Percentiles rank a stretch among this genome's conserved stretches.
Conservation (phyloP, 1,139 yeast genomes). For the Suhomyces bokatorum region DNA sequence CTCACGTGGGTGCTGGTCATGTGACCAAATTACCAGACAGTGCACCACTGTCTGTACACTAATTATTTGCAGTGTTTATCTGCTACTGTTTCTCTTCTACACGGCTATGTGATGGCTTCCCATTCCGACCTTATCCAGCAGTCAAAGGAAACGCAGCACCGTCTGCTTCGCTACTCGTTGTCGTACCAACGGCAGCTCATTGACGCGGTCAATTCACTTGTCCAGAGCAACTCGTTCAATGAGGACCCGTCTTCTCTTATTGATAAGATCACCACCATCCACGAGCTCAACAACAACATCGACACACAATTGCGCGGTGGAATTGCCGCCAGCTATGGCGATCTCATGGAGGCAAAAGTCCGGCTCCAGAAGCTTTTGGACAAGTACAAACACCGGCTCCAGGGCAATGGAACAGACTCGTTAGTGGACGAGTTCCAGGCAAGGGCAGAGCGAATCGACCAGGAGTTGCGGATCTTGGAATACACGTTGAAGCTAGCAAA, state of each 20-base stretch:
- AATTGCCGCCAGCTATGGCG: conserved; percentile 21
- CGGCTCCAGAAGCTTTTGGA: conserved; percentile 22
- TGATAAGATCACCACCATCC: conserved; percentile 49
- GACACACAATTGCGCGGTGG: conserved; percentile 35
- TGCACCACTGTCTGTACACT: too few species aligned
- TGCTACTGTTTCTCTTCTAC: too few species aligned
- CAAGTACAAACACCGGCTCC: conserved; percentile 17
- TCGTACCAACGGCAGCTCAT: conserved; percentile 32
- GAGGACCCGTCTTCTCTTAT: conserved; percentile 29
- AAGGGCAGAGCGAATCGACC: conserved; percentile 25
- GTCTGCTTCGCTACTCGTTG: conserved; percentile 30
- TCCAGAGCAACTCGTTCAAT: conserved; percentile 29
- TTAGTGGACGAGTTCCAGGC: conserved; percentile 23
- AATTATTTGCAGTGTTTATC: too few species aligned
- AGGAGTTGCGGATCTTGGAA: conserved; percentile 26
- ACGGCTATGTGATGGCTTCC: conserved; percentile 13
- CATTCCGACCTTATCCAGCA: conserved; percentile 34
- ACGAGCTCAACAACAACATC: conserved; percentile 40
- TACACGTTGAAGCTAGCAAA: conserved; percentile 16
- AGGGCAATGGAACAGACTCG: neutral
- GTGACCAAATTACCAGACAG: too few species aligned
- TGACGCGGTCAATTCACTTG: conserved; percentile 25
- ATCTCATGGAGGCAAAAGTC: conserved; percentile 24
- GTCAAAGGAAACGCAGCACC: conserved; percentile 40
- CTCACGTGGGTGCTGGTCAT: neutral